Evolutionary conservation across 164 flowering plant genomes (phyloP).

Genomic region (Chimonanthus praecox): DNA sequence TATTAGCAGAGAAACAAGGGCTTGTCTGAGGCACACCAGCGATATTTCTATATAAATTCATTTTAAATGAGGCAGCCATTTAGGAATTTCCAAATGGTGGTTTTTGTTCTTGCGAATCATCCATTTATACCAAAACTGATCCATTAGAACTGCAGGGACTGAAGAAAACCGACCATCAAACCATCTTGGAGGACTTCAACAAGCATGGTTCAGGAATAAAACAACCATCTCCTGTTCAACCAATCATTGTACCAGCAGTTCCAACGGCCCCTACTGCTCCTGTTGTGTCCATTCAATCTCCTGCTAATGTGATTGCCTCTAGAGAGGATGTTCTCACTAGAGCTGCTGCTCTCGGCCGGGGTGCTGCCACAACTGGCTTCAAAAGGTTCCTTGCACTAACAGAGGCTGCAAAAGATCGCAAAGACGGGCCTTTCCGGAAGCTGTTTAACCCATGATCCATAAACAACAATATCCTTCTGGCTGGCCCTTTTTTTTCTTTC

Average conservation of each 20-base stretch:
- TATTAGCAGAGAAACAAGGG: neutral
- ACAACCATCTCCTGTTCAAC: conserved; percentile 40
- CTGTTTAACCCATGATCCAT: conserved; percentile 60
- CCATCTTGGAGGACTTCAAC: conserved; percentile 85
- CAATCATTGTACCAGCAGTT: conserved; percentile 25
- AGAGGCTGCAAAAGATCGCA: conserved; percentile 95
- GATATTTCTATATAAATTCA: no score
- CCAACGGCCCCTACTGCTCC: conserved; percentile 34
- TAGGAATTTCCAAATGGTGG: no score
- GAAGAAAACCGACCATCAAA: conserved; percentile 85
- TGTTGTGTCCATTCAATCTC: conserved; percentile 24
- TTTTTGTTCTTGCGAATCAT: neutral
- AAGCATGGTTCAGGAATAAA: conserved; percentile 60
- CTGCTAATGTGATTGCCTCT: conserved; percentile 33
- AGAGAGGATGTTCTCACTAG: conserved; percentile 87
- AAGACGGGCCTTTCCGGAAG: conserved; percentile 91
- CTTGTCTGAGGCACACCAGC: no score
- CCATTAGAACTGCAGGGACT: conserved; percentile 58
- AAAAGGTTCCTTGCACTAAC: conserved; percentile 92
- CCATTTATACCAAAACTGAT: neutral
- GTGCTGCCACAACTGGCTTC: conserved; percentile 93
- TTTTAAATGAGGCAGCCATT: no score
- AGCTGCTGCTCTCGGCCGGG: conserved; percentile 97
- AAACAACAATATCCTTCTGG: neutral
- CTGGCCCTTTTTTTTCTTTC: neutral